Evolutionary conservation across 129 eudicot genomes (phyloP), one percentile per base, ranked within the genome.

Genomic region (Lonicera japonica): DNA sequence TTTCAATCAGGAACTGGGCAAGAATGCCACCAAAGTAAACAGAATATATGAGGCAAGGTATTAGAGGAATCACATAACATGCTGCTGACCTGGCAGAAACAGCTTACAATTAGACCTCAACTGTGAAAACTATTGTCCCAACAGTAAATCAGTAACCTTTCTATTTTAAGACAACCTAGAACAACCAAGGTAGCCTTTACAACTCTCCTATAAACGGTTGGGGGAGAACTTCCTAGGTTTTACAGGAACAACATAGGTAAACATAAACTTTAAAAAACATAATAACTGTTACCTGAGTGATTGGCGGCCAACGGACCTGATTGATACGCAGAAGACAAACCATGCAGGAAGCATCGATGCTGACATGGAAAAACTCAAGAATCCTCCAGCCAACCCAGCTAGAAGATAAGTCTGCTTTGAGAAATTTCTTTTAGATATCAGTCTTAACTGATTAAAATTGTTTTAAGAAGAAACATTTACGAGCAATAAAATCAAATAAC

Each of bases 351-450:
- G 75, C 95, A 94, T 84, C 53, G 75, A 94, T 58, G 64, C 82
- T 70, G 95, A 77, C 51, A 79, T 53, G 24, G 77, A 69, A 66
- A 85, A 85, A 38, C 81, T 76, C 77, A 85, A 67, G 82, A 85
- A 94, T 54, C 99, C 99, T 70, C 96, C 96, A 78, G 95, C 70
- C 73, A 94, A 63, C 60, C 96, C 96, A 67, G 85, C 77, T 51
- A 62, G 40, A 67, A 85, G 85, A 73, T 85, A 85, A 70, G 62
- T 89, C 96, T 94, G 81, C 34, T 48, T 59, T 62, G 56, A 21
- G 21, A 55, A n/a, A 70, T 47, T 68, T 38, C 43, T 45, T 63
- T 25, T 62, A 46, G 10, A 52, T 14, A 60, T 66, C 63, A 60
- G 46, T 41, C 61, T 41, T 24, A 13, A n/a, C 51, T 24, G 55